phyloP scores from a whole-genome alignment of 2,329 filamentous ascomycete genomes.

The Ceratocystis colombiana region DNA sequence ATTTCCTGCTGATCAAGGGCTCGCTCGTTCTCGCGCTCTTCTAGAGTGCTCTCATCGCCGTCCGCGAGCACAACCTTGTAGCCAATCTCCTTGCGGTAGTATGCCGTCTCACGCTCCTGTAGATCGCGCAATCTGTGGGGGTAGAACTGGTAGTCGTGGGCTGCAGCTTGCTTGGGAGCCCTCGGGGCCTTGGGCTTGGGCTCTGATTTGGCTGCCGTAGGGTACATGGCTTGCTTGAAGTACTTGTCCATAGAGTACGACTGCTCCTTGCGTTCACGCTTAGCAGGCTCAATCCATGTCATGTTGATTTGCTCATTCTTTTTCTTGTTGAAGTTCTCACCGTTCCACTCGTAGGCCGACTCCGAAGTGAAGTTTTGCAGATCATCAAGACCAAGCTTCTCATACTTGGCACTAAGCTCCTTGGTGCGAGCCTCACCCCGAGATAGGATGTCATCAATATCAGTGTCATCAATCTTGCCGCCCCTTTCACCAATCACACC shows the following conservation, averaged over 20 bases:
- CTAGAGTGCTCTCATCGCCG: constrained; percentile 75
- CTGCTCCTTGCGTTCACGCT: constrained; percentile 96
- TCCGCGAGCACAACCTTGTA: constrained; percentile 89
- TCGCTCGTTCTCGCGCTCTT: constrained; percentile 77
- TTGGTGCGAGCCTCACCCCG: constrained; percentile 84
- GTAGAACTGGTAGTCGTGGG: constrained; percentile 98
- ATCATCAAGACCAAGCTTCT: constrained; percentile 93
- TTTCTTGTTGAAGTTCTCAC: constrained; percentile 82
- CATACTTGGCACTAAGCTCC: constrained; percentile 83
- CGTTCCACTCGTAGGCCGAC: constrained; percentile 98
- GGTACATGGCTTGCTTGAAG: constrained; percentile 79
- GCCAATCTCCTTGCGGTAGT: constrained; percentile 88
- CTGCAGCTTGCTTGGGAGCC: constrained; percentile 79
- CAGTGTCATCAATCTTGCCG: constrained; percentile 65
- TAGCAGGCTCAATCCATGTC: constrained; percentile 95
- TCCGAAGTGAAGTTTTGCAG: constrained; percentile 96
- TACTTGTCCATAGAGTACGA: constrained; percentile 99
- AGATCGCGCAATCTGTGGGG: constrained; percentile 72
- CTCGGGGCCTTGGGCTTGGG: constrained; percentile 91
- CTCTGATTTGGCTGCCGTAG: constrained; percentile 64
- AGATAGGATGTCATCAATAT: constrained; percentile 79
- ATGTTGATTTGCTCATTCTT: constrained; percentile 80
- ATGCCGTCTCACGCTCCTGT: constrained; percentile 93
- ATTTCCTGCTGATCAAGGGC: constrained; percentile 84
- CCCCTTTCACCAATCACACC: constrained; percentile 50